Evolutionary conservation across 345 rosid species (phyloP).

Genomic region (Erodium maritimum): DNA sequence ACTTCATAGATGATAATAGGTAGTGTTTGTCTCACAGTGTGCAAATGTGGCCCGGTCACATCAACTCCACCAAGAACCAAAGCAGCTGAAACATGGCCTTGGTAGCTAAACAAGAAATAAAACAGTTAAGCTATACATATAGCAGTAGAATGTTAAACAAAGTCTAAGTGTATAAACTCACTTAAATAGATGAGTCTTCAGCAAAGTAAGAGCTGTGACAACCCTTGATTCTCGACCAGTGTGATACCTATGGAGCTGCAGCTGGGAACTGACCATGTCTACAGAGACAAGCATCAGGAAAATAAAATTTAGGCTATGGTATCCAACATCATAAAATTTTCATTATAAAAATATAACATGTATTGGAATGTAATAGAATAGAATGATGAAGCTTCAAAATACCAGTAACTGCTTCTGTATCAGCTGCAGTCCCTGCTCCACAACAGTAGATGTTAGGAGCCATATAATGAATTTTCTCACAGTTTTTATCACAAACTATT

Average conservation of each 20-base stretch:
- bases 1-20: not conserved
- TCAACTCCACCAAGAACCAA: constrained; percentile 20
- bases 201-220: constrained; percentile 15
- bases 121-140: not conserved
- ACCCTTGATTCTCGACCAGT: constrained; percentile 18
- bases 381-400: constrained; percentile 3
- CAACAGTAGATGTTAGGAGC: constrained; percentile 96
- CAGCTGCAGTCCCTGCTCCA: constrained; percentile 98
- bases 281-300: constrained; percentile 1
- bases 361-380: not conserved
- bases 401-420: constrained; percentile 98
- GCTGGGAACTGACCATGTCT: constrained; percentile 21
- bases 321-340: not conserved
- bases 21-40: constrained; percentile 11
- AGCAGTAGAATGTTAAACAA: not conserved
- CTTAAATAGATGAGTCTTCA: constrained; percentile 17
- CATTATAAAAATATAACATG: too few relatives aligned
- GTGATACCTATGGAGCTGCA: constrained; percentile 15
- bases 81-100: constrained; percentile 18
- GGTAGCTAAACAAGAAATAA: constrained; percentile 9
- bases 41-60: constrained; percentile 19
- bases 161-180: constrained; percentile 6
- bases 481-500: constrained; percentile 95
- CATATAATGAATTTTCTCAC: constrained; percentile 97
- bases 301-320: not conserved